Conservation (phyloP, 2,329 filamentous ascomycete species). For the Trichoderma koningiopsis region DNA sequence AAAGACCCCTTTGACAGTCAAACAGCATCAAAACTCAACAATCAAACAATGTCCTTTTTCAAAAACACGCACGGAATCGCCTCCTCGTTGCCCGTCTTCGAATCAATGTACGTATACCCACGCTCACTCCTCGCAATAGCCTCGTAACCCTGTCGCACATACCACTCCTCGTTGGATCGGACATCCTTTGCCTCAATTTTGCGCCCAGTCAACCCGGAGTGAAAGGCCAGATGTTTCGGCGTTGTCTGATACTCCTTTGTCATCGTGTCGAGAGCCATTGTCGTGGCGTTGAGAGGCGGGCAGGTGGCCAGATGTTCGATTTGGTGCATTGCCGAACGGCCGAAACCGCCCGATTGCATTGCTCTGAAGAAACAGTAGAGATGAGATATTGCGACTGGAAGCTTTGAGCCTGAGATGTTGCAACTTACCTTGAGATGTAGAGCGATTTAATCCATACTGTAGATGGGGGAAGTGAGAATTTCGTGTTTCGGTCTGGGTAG, state of each 20-base stretch:
- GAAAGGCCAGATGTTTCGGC: conserved; percentile 30
- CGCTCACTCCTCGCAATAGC: conserved; percentile 26
- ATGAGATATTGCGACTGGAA: neutral
- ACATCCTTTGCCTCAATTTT: conserved; percentile 34
- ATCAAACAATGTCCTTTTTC: conserved; percentile 31
- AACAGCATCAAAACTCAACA: neutral
- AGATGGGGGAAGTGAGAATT: conserved; percentile 37
- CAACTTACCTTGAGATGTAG: conserved; percentile 42
- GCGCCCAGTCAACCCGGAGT: conserved; percentile 35
- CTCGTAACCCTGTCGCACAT: conserved; percentile 35
- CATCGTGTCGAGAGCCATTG: conserved; percentile 42
- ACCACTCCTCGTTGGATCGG: conserved; percentile 38
- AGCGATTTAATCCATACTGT: conserved; percentile 46
- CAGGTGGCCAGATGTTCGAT: conserved; percentile 38
- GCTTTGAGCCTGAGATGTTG: neutral
- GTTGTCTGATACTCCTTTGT: conserved; percentile 35
- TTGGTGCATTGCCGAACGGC: conserved; percentile 41
- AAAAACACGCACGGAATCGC: conserved; percentile 31
- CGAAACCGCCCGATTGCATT: conserved; percentile 42
- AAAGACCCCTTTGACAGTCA: neutral
- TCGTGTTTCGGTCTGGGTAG: conserved; percentile 36
- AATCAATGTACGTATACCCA: conserved; percentile 29
- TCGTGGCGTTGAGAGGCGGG: conserved; percentile 39
- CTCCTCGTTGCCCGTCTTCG: conserved; percentile 23
- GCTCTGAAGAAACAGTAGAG: conserved; percentile 27